Evolutionary conservation across 495 filamentous ascomycete species (phyloP).

Genomic region (Penicillium paxilli): DNA sequence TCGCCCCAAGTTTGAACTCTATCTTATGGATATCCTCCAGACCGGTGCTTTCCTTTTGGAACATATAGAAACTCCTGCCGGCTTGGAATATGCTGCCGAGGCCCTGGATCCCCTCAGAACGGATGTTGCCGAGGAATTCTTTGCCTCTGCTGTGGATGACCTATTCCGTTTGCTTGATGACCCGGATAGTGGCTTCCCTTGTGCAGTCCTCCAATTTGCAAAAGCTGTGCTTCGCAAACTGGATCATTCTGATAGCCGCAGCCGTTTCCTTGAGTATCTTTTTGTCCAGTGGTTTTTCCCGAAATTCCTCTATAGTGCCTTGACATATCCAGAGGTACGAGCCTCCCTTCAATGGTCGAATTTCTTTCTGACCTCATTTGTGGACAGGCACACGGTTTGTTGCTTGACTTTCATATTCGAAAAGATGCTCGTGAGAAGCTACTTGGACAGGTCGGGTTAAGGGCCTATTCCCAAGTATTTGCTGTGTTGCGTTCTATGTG

Average conservation of each 20-base stretch:
- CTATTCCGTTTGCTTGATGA: slow-evolving; percentile 84
- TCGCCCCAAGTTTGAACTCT: slow-evolving; percentile 85
- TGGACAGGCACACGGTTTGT: slow-evolving; percentile 73
- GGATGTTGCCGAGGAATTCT: slow-evolving; percentile 87
- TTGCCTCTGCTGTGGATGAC: slow-evolving; percentile 73
- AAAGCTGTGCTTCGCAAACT: slow-evolving; percentile 79
- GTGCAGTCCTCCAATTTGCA: slow-evolving; percentile 77
- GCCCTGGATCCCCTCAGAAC: slow-evolving; percentile 67
- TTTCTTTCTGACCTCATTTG: slow-evolving; percentile 9
- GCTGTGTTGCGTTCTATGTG: slow-evolving; percentile 51
- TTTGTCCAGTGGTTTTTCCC: slow-evolving; percentile 92
- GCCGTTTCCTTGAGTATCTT: slow-evolving; percentile 73
- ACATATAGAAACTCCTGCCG: slow-evolving; percentile 59
- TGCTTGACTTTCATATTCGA: slow-evolving; percentile 87
- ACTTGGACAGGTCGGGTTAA: slow-evolving; percentile 76
- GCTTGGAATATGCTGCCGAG: slow-evolving; percentile 42
- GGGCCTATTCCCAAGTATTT: slow-evolving; percentile 71
- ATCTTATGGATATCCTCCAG: slow-evolving; percentile 89
- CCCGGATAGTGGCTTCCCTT: slow-evolving; percentile 78
- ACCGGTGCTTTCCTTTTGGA: slow-evolving; percentile 90
- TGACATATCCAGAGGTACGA: slow-evolving; percentile 86
- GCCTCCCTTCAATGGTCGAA: not conserved
- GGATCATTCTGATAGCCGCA: slow-evolving; percentile 64
- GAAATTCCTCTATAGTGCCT: slow-evolving; percentile 76
- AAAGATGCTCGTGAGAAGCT: slow-evolving; percentile 88